Base-by-base conservation (phyloP, 129 eudicot genomes). In the Cynara cardunculus region DNA sequence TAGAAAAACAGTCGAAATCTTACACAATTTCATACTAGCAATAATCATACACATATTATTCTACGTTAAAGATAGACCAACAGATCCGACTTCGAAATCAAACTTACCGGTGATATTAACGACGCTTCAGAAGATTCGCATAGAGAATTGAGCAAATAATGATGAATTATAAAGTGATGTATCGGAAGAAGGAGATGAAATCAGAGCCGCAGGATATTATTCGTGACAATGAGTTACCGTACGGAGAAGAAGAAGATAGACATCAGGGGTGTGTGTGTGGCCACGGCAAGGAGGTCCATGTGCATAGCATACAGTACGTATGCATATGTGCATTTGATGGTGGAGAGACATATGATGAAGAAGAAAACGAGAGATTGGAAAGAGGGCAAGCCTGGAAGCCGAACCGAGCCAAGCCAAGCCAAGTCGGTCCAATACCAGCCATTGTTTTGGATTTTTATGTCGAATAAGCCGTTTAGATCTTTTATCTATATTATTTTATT, bases 241-340 rank as follows among this genome's bases (percentile, higher is more conserved):
- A 83, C 86, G 78, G 78, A 71, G 85, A 62, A 53, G 83, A 83
- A 83, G 82, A 77, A 39, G 76, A 49, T 4, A 71, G 26, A 44
- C 31, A 26, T 65, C 22, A 49, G 24, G 21, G 1, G 44, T 62
- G 76, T 69, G 76, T 69, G 77, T 53, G 77, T 64, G 44, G 67
- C 39, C 66, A 39, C 18, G 65, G 65, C 69, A 18, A 3, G 65
- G 30, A 22, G 4, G n/a, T 71, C 56, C 75, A 34, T 10, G 30
- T 7, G 10, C 12, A 76, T 8, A 0, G 25, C 2, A n/a, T 44
- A 12, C 9, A 22, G 53, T 79, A 14, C 5, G 13, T 49, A 25
- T 69, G 13, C 26, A 26, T 78, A 2, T 78, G 26, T 37, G 66
- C 27, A 25, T 35, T 18, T 53, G 77, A 70, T 61, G 82, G 59